Evolutionary conservation across 2,329 filamentous ascomycete genomes (phyloP).

Genomic region (Pseudogymnoascus sp.): DNA sequence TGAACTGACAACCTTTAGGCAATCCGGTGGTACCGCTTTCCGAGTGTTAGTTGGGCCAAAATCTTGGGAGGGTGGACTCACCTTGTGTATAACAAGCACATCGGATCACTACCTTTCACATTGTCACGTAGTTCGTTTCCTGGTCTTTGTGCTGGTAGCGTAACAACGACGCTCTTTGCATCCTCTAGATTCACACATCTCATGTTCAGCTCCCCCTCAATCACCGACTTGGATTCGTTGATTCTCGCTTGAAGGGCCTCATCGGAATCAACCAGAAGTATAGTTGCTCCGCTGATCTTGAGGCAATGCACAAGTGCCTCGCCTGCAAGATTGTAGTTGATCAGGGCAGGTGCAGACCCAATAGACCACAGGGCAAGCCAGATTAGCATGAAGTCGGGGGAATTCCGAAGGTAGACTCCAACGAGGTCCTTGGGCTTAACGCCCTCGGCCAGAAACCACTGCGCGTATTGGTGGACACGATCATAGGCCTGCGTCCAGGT

Average conservation of each 20-base stretch:
- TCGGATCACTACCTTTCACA: slow-evolving; percentile 45
- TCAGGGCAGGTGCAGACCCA: slow-evolving; percentile 60
- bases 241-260: slow-evolving; percentile 47
- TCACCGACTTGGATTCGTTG: slow-evolving; percentile 46
- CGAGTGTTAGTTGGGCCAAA: not conserved
- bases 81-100: slow-evolving; percentile 63
- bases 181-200: slow-evolving; percentile 44
- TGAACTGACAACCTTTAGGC: slow-evolving; percentile 62
- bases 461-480: slow-evolving; percentile 51
- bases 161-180: slow-evolving; percentile 39
- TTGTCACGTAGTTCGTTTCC: slow-evolving; percentile 46
- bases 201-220: slow-evolving; percentile 42
- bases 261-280: slow-evolving; percentile 53
- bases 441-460: slow-evolving; percentile 52
- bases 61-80: slow-evolving; percentile 19
- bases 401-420: slow-evolving; percentile 59
- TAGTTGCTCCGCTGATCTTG: slow-evolving; percentile 44
- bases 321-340: slow-evolving; percentile 61
- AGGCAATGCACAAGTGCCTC: slow-evolving; percentile 60
- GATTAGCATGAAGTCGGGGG: slow-evolving; percentile 57
- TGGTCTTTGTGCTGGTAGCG: slow-evolving; percentile 42
- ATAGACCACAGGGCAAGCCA: slow-evolving; percentile 59
- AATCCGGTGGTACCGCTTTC: slow-evolving; percentile 63
- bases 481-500: slow-evolving; percentile 50
- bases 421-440: slow-evolving; percentile 54